These are phyloP conservation scores for Cyberlindnera amylophila DNA, from an alignment of 805 yeast species.

Conservation along the genomic window DNA sequence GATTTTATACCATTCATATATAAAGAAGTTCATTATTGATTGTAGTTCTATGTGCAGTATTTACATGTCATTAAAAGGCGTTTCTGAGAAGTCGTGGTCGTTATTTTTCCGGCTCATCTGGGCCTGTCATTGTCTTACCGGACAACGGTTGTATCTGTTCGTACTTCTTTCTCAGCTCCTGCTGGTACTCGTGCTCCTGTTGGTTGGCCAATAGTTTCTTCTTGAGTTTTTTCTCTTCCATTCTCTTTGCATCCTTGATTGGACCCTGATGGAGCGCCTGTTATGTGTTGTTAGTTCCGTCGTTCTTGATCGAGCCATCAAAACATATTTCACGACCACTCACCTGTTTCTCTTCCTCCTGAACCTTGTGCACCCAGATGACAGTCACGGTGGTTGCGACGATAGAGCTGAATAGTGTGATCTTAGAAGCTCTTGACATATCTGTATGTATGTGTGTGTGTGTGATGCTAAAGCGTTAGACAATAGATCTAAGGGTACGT, in stretches of 20 bases:
- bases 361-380: constrained; percentile 66
- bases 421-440: constrained; percentile 83
- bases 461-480: no score
- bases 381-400: constrained; percentile 56
- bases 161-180: constrained; percentile 52
- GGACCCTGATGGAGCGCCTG: constrained; percentile 78
- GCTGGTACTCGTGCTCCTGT: constrained; percentile 63
- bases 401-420: constrained; percentile 62
- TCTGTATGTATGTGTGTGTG: no score
- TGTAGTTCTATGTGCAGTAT: no score
- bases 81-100: not conserved
- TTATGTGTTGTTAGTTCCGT: constrained; percentile 11
- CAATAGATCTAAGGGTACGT: no score
- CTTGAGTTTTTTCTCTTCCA: constrained; percentile 33
- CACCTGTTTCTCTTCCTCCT: constrained; percentile 62
- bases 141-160: constrained; percentile 61
- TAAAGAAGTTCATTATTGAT: not conserved
- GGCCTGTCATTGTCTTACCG: constrained; percentile 45
- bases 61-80: no score
- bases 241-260: constrained; percentile 66
- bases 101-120: constrained; percentile 27
- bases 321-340: constrained; percentile 23
- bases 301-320: not conserved
- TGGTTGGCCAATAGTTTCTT: constrained; percentile 42
- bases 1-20: no score